A percentile compares a stretch with the other conserved stretches of the same genome.
Evolutionary conservation across 2,329 filamentous ascomycete genomes (phyloP).

Genomic region (Zymoseptoria crescenta): DNA sequence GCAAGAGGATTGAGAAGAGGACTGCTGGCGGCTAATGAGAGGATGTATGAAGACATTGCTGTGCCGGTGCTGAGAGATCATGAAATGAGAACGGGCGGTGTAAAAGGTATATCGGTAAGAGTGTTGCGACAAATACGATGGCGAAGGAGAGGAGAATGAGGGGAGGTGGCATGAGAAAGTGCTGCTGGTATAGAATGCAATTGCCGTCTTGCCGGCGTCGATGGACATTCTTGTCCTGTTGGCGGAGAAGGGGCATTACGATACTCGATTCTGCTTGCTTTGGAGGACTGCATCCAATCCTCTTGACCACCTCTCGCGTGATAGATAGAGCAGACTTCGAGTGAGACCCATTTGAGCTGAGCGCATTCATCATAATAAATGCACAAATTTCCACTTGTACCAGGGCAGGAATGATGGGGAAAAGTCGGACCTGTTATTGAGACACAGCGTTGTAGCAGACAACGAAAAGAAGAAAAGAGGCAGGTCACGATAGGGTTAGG

Average conservation of each 20-base stretch:
- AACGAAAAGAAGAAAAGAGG: background rate
- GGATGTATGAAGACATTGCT: slow-evolving; percentile 7
- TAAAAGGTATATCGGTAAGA: background rate
- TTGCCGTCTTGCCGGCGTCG: background rate
- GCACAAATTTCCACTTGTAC: too few species aligned
- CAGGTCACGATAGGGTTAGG: background rate
- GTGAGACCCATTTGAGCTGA: too few species aligned
- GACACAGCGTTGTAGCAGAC: background rate
- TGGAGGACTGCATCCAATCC: background rate
- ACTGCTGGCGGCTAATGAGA: slow-evolving; percentile 6
- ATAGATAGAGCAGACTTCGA: background rate
- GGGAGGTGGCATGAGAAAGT: background rate
- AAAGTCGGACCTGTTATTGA: background rate
- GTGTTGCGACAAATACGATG: background rate
- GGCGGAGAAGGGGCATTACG: background rate
- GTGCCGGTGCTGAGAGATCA: slow-evolving; percentile 1
- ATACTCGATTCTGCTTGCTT: background rate
- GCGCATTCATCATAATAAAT: too few species aligned
- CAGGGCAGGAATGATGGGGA: too few species aligned
- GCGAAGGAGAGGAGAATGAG: background rate
- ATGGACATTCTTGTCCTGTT: background rate
- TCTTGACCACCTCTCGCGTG: too few species aligned
- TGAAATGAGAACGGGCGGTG: background rate
- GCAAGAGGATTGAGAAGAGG: slow-evolving; percentile 4
- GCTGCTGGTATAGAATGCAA: background rate